Percentiles rank a stretch among this genome's conserved stretches.
These are phyloP conservation scores for Lactarius evosmus DNA, from an alignment of 768 basidiomycete species.

Conservation along the genomic window DNA sequence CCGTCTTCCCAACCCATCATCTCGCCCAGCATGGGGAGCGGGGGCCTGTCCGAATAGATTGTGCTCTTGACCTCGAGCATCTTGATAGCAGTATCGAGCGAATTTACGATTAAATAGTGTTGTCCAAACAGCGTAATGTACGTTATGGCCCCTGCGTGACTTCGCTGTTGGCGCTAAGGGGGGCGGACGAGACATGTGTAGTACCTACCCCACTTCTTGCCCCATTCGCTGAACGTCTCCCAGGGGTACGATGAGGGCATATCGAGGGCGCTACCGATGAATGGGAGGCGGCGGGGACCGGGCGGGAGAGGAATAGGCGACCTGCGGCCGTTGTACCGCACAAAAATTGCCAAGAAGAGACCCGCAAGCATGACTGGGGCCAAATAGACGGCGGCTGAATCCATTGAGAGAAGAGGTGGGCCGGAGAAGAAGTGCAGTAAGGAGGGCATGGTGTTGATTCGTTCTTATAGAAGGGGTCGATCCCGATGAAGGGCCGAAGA, in stretches of 20 bases:
- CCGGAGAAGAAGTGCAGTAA: background rate
- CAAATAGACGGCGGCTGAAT: background rate
- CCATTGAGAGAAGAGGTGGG: background rate
- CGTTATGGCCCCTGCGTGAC: conserved; percentile 15
- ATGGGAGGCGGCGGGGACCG: background rate
- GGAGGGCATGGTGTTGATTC: too few relatives aligned
- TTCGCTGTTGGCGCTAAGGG: background rate
- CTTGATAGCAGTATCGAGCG: conserved; percentile 38
- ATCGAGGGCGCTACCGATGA: background rate
- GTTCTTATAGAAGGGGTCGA: background rate
- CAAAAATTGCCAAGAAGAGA: background rate
- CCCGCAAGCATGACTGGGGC: background rate
- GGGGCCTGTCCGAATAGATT: conserved; percentile 49
- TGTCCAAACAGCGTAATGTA: conserved; percentile 35
- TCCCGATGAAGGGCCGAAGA: too few relatives aligned
- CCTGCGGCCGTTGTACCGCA: background rate
- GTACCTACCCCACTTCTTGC: conserved; percentile 3
- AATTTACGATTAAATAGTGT: conserved; percentile 49
- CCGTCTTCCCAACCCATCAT: conserved; percentile 42
- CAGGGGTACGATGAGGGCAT: background rate
- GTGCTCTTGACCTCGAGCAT: conserved; percentile 48
- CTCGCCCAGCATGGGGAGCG: conserved; percentile 50
- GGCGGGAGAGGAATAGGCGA: background rate
- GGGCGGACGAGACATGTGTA: background rate
- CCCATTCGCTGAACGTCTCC: background rate